Evolutionary conservation across 768 basidiomycete genomes (phyloP), one percentile per base, ranked within the genome.

Genomic region (Phaeotremella fagi): DNA sequence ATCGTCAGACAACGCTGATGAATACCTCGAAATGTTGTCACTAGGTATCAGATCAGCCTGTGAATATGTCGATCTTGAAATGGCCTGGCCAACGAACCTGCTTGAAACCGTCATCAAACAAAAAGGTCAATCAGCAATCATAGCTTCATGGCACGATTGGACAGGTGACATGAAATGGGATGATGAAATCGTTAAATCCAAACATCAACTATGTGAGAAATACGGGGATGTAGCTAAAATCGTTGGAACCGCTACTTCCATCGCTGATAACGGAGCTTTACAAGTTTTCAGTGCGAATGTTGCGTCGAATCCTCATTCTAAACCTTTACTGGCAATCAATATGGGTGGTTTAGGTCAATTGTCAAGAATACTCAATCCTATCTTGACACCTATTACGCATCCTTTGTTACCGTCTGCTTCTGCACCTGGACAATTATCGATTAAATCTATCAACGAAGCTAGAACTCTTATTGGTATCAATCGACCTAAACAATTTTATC

Each of bases 141-240:
- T 99, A 52, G 87, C 90, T 0, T 95, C 91, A 4, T 95, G 86
- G 84, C 94, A 97, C 69, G 91, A 99, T 65, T 91, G 87, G 85
- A 84, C 82, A 38, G 92, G 94, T 2, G 78, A 79, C 12, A 79
- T 92, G 77, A 81, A 81, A 60, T 99, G 94, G 94, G 80, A 83
- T 59, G 79, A 85, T 16, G 73, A 80, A 4, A 71, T 78, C 23
- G 82, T 86, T 41, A 80, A 82, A 63, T 81, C 83, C 52, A 87
- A 86, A 66, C 88, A 87, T 71, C 79, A 80, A 23, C 61, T 81
- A 24, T 88, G 87, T 1, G 75, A 79, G 38, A 75, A 77, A 54
- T 78, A 83, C 38, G 91, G 91, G 2, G 92, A 99, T 74, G 84
- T 98, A 31, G 79, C 91, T 77, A 98, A 98, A 77, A 82, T 98